Percentiles rank a stretch among this genome's conserved stretches.
Evolutionary conservation across 1,139 yeast species (phyloP).

Genomic region (Geotrichum candidum): DNA sequence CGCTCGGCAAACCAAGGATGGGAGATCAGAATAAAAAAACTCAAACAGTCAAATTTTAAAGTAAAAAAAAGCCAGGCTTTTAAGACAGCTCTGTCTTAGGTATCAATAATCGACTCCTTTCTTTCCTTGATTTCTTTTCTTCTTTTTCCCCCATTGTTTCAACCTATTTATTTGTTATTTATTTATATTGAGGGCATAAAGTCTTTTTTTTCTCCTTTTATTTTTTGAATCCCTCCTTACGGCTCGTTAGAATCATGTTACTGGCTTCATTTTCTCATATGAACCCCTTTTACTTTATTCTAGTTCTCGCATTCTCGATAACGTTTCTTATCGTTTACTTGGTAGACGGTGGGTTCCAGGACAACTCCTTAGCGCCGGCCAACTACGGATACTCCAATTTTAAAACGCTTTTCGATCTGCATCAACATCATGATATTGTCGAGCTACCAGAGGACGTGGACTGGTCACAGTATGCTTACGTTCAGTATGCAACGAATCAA

Average conservation of each 20-base stretch:
- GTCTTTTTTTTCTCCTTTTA: neutral
- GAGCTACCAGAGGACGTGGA: constrained; percentile 7
- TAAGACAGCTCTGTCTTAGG: neutral
- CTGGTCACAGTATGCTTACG: constrained; percentile 38
- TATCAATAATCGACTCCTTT: neutral
- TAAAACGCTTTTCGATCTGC: neutral
- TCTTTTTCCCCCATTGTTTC: neutral
- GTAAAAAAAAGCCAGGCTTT: too few species aligned
- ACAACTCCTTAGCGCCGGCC: neutral
- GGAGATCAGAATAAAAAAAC: too few species aligned
- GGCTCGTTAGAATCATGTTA: neutral
- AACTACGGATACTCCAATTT: constrained; percentile 6
- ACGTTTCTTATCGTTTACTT: constrained; percentile 3
- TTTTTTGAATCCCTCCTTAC: neutral
- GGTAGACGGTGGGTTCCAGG: constrained; percentile 13
- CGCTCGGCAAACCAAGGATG: too few species aligned
- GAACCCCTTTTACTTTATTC: constrained; percentile 5
- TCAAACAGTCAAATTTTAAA: too few species aligned
- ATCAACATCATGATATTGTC: neutral
- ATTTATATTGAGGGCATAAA: neutral
- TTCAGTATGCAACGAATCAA: constrained; percentile 43
- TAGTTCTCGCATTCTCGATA: neutral
- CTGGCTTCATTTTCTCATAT: neutral
- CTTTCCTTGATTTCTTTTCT: neutral
- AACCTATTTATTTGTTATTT: neutral